phyloP scores from a whole-genome alignment of 140 eudicot genomes.

The Ambrosia hybrid region DNA sequence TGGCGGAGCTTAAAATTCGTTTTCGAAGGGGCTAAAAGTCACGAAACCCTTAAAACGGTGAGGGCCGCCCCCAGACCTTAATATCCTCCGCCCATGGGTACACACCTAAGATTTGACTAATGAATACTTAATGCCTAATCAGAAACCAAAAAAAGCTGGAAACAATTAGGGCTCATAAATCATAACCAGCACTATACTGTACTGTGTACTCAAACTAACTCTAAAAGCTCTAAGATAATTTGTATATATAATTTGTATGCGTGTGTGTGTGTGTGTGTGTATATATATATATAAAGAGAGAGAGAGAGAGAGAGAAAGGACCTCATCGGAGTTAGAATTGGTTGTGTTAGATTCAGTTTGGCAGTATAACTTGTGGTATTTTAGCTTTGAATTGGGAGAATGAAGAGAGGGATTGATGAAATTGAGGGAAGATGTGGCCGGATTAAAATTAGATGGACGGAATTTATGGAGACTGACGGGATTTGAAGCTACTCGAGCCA shows the following conservation, averaged over 20 bases:
- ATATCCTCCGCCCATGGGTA: no score
- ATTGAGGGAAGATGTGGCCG: slow-evolving; percentile 20
- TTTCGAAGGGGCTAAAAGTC: no score
- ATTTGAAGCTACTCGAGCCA: slow-evolving; percentile 54
- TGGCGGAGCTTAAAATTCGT: no score
- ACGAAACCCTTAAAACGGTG: no score
- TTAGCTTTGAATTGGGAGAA: slow-evolving; percentile 21
- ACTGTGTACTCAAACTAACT: slow-evolving; percentile 5
- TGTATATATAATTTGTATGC: no score
- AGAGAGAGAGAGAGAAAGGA: slow-evolving; percentile 23
- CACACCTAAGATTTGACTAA: background rate
- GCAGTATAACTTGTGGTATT: slow-evolving; percentile 46
- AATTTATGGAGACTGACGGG: slow-evolving; percentile 40
- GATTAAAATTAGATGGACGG: slow-evolving; percentile 34
- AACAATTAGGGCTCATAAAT: slow-evolving; percentile 7
- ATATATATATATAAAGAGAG: background rate
- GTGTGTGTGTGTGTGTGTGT: no score
- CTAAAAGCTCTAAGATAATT: no score
- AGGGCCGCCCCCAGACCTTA: no score
- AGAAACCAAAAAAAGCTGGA: background rate
- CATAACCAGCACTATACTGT: background rate
- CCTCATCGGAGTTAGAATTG: slow-evolving; percentile 46
- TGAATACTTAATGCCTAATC: slow-evolving; percentile 2
- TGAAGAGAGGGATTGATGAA: slow-evolving; percentile 27
- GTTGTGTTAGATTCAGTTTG: slow-evolving; percentile 47